A percentile compares a stretch with the other conserved stretches of the same genome.
Evolutionary conservation across 1,284 basidiomycete species (phyloP).

Genomic region (Cryptococcus sp.): DNA sequence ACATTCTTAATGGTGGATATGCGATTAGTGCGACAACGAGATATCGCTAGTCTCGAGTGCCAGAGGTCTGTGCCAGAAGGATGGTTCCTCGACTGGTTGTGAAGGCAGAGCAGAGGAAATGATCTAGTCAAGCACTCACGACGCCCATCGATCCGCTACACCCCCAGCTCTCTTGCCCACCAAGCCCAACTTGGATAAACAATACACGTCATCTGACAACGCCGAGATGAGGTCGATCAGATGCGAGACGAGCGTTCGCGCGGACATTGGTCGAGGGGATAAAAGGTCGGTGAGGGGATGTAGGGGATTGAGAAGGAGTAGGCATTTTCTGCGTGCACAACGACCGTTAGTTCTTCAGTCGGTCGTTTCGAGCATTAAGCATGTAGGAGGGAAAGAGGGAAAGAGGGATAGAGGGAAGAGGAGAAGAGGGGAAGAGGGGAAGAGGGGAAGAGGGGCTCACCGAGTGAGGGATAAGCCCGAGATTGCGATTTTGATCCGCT

Average conservation of each 20-base stretch:
- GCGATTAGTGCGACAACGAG: too few species aligned
- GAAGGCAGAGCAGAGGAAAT: too few species aligned
- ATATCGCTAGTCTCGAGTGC: too few species aligned
- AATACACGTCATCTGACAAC: slow-evolving; percentile 46
- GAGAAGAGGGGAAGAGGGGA: background rate
- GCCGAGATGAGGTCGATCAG: slow-evolving; percentile 43
- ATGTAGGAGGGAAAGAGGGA: background rate
- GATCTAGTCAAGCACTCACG: slow-evolving; percentile 11
- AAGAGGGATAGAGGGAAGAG: background rate
- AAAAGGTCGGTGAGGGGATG: slow-evolving; percentile 44
- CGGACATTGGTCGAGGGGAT: slow-evolving; percentile 44
- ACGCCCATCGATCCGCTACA: slow-evolving; percentile 41
- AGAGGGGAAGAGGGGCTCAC: slow-evolving; percentile 7
- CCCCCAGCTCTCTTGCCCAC: slow-evolving; percentile 29
- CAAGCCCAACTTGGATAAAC: slow-evolving; percentile 42
- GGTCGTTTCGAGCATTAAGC: background rate
- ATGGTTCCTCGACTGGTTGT: too few species aligned
- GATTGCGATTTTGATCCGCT: slow-evolving; percentile 34
- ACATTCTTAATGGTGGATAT: too few species aligned
- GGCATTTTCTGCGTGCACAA: slow-evolving; percentile 39
- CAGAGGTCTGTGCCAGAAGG: too few species aligned
- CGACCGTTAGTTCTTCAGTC: background rate
- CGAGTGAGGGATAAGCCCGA: slow-evolving; percentile 42
- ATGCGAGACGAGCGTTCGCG: slow-evolving; percentile 37
- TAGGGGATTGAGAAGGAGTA: slow-evolving; percentile 47